Evolutionary conservation across 352 stramenopile species (phyloP), one percentile per base, ranked within the genome.

Genomic region (Peronosclerospora sorghi): DNA sequence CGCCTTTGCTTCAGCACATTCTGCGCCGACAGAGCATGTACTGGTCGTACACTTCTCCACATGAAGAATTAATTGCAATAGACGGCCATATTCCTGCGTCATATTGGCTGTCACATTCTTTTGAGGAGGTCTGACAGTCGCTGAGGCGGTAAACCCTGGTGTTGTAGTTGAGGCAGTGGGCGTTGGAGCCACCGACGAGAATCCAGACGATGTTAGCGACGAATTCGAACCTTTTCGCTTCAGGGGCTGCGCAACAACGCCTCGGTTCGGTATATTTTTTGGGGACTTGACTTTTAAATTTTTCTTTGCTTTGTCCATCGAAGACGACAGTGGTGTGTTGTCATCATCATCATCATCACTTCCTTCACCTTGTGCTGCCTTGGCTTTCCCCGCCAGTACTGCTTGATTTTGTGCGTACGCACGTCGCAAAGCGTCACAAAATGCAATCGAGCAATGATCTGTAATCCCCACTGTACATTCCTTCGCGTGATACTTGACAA

Each of bases 51-150:
- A 93, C 35, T 88, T 85, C 15, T 93, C 70, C 1, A 89, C 77
- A 50, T 93, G 80, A 19, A 93, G 45, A 57, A 93, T 89, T 14
- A 93, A 48, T 56, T 93, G 80, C 40, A 93, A 50, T 34, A 93
- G 28, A n/a, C 77, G 75, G 0, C 80, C 80, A 39, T 90, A 93
- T 40, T 93, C 77, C 41, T 83, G 62, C 1, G 76, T 80, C 64
- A 80, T 79, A 23, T 81, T 83, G n/a, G 61, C 60, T 15, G 57
- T 75, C 32, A 65, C 60, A 26, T 66, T 63, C 32, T 72, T 74
- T n/a, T 66, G 56, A 5, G 52, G 50, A 9, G 41, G 35, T 32
- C 73, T 78, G 14, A 47, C 30, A 21, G 50, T 54, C 8, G 44
- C 44, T 18, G 53, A 32, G 8, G 27, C 40, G 7, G 37, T 14